Evolutionary conservation across 495 filamentous ascomycete genomes (phyloP), one percentile per base, ranked within the genome.

Genomic region (Tuber magnatum): DNA sequence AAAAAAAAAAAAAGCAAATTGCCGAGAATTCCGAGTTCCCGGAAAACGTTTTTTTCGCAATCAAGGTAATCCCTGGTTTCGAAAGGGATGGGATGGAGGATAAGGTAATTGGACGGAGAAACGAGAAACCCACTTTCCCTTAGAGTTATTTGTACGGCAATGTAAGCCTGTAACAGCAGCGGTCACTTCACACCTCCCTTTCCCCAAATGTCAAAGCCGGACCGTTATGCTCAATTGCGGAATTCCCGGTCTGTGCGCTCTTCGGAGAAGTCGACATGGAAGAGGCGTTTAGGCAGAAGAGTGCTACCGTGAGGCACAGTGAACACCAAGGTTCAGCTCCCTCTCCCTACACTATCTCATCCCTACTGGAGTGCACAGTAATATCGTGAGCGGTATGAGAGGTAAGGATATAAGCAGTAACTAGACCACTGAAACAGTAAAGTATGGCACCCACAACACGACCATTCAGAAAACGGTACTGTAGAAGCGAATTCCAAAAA

Each of bases 201-300:
- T 61, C n/a, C 51, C 51, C n/a, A 61, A 61, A 56, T 28, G 51
- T n/a, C 51, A 61, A 61, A 32, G 51, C 51, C 51, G n/a, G n/a
- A 61, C 51, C 51, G 51, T 61, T 61, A 16, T 28, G 51, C 32
- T 61, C n/a, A 4, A 61, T 61, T 32, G 24, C n/a, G 51, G 51
- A 61, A 32, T 61, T 61, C 51, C 51, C 51, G n/a, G 51, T 61
- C n/a, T 28, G 51, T 32, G 51, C 51, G 7, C n/a, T 61, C n/a
- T 16, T 32, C 51, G n/a, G 51, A 3, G 51, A 32, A 61, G n/a
- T 28, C n/a, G 51, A 61, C 51, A 61, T 32, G 51, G 51, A 61
- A 61, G 12, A 56, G 51, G 51, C n/a, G 5, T 61, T 32, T 14
- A 61, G 51, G 51, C 12, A 56, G 48, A 22, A 32, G 51, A 61